Percentiles rank a stretch among this genome's conserved stretches.
Evolutionary conservation across 2,329 filamentous ascomycete species (phyloP).

Genomic region (Teratosphaeria zuluensis): DNA sequence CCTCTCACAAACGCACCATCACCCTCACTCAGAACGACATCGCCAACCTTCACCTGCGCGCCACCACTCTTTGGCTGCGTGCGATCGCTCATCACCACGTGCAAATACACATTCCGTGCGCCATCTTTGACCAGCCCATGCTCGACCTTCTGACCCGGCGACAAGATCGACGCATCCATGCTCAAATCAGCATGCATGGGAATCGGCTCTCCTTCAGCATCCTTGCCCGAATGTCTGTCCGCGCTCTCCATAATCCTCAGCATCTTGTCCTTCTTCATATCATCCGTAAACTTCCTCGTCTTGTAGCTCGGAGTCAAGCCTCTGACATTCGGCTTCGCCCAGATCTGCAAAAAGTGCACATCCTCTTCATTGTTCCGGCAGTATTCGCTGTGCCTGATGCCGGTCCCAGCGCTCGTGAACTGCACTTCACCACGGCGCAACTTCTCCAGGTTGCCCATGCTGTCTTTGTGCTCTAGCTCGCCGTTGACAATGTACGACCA

Average conservation of each 20-base stretch:
- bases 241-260: conserved; percentile 68
- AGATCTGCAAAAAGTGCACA: conserved; percentile 77
- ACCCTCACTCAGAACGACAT: conserved; percentile 60
- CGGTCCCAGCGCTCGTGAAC: conserved; percentile 78
- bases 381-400: conserved; percentile 71
- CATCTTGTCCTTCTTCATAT: conserved; percentile 59
- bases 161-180: conserved; percentile 70
- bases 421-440: conserved; percentile 77
- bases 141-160: conserved; percentile 53
- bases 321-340: conserved; percentile 68
- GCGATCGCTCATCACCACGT: conserved; percentile 59
- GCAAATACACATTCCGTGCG: conserved; percentile 64
- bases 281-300: conserved; percentile 62
- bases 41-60: conserved; percentile 60
- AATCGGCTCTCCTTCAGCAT: conserved; percentile 60
- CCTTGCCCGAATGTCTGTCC: conserved; percentile 53
- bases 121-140: conserved; percentile 62
- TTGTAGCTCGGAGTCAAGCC: conserved; percentile 68
- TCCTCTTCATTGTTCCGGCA: conserved; percentile 63
- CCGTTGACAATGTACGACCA: conserved; percentile 80
- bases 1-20: conserved; percentile 68
- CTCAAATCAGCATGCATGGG: conserved; percentile 76
- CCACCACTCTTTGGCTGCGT: conserved; percentile 55
- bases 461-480: conserved; percentile 79
- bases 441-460: conserved; percentile 61